phyloP scores from a whole-genome alignment of 2,329 filamentous ascomycete species.

The Tolypocladium nubicola region DNA sequence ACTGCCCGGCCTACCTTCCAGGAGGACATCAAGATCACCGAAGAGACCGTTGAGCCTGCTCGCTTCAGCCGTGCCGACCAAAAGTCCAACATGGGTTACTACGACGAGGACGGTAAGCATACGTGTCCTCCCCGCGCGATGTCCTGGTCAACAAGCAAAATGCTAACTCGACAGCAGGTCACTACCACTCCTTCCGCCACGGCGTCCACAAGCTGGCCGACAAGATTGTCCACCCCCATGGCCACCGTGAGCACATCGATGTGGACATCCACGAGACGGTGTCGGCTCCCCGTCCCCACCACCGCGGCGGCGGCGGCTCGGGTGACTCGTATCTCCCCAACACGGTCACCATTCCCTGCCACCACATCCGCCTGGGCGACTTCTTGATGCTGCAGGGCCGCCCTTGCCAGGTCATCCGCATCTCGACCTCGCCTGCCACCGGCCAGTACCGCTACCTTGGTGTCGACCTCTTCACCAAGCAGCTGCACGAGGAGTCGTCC shows the following conservation, averaged over 20 bases:
- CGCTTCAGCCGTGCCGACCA: constrained; percentile 28
- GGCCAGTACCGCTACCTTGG: constrained; percentile 99
- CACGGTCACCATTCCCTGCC: constrained; percentile 96
- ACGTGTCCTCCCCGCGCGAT: neutral
- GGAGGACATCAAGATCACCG: constrained; percentile 49
- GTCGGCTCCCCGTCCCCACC: constrained; percentile 15
- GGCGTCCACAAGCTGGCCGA: constrained; percentile 47
- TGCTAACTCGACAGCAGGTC: constrained; percentile 26
- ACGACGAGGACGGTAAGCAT: constrained; percentile 49
- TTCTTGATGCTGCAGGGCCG: constrained; percentile 98
- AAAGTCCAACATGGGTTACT: constrained; percentile 53
- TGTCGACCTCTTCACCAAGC: constrained; percentile 99
- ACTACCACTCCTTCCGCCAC: constrained; percentile 49
- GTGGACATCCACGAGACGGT: constrained; percentile 27
- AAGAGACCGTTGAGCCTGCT: constrained; percentile 54
- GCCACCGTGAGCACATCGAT: constrained; percentile 37
- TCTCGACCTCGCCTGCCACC: constrained; percentile 94
- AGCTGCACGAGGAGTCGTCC: constrained; percentile 96
- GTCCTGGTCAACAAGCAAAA: neutral
- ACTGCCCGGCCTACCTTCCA: constrained; percentile 34
- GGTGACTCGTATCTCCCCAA: constrained; percentile 44
- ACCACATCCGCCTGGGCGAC: constrained; percentile 98
- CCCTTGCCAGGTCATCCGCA: constrained; percentile 99
- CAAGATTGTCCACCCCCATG: constrained; percentile 37
- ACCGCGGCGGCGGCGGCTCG: constrained; percentile 11